Conservation (phyloP, 805 yeast genomes). For the Vanderwaltozyma polyspora region DNA sequence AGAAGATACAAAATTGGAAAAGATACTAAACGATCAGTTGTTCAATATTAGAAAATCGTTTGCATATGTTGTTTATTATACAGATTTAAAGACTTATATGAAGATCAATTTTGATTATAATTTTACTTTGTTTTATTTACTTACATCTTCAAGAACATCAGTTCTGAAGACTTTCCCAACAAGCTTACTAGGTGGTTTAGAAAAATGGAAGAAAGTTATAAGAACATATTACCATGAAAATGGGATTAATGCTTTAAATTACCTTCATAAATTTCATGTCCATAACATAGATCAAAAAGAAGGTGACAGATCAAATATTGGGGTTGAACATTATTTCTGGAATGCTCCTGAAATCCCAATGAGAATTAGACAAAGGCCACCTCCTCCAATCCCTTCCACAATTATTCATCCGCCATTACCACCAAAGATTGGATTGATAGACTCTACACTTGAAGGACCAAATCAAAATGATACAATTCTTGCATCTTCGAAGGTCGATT, state of each 20-base stretch:
- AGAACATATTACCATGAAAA: constrained; percentile 20
- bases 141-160: constrained; percentile 15
- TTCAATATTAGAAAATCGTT: constrained; percentile 26
- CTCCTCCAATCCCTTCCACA: constrained; percentile 23
- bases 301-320: not conserved
- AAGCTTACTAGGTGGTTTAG: constrained; percentile 34
- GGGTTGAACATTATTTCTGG: constrained; percentile 3
- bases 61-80: constrained; percentile 30
- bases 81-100: constrained; percentile 29
- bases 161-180: constrained; percentile 18
- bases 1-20: constrained; percentile 23
- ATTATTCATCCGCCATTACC: constrained; percentile 4
- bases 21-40: constrained; percentile 15
- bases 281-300: constrained; percentile 1
- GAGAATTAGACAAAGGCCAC: constrained; percentile 16
- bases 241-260: constrained; percentile 16
- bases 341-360: constrained; percentile 19
- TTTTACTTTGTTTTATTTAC: constrained; percentile 21
- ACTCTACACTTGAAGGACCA: too few relatives aligned
- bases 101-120: constrained; percentile 24
- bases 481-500: not conserved
- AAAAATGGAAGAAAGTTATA: constrained; percentile 31
- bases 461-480: too few relatives aligned
- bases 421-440: constrained; percentile 2
- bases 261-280: constrained; percentile 9